Evolutionary conservation across 2,329 filamentous ascomycete genomes (phyloP).

Genomic region (Tricladium varicosporioides): DNA sequence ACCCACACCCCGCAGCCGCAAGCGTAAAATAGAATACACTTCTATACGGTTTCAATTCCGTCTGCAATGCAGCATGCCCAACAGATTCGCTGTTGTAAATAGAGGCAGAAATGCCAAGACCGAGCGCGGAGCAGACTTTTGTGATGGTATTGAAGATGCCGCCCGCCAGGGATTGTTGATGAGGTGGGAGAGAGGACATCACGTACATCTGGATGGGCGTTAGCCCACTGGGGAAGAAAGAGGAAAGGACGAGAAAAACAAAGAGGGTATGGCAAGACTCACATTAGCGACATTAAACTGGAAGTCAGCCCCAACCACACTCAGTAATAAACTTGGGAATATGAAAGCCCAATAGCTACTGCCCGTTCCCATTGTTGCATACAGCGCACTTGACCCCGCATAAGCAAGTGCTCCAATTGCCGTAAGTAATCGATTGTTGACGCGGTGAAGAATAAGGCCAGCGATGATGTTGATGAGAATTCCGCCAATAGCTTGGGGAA

Average conservation of each 20-base stretch:
- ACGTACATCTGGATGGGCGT: constrained; percentile 60
- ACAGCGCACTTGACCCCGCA: constrained; percentile 44
- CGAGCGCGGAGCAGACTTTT: constrained; percentile 49
- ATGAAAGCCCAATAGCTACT: constrained; percentile 64
- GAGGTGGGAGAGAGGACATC: constrained; percentile 59
- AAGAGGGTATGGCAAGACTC: no score
- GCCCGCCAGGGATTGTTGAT: constrained; percentile 60
- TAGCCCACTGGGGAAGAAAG: constrained; percentile 12
- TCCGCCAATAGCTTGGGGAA: constrained; percentile 65
- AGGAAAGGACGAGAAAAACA: background rate
- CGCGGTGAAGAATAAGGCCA: constrained; percentile 58
- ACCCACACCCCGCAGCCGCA: constrained; percentile 40
- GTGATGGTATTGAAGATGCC: constrained; percentile 68
- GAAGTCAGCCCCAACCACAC: constrained; percentile 64
- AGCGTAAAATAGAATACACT: constrained; percentile 51
- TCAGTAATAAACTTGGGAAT: constrained; percentile 58
- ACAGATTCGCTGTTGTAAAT: constrained; percentile 52
- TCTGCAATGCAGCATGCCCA: constrained; percentile 18
- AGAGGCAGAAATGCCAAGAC: constrained; percentile 60
- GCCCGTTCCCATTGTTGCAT: constrained; percentile 53
- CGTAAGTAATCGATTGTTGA: constrained; percentile 65
- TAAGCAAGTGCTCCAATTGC: constrained; percentile 41
- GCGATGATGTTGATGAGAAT: constrained; percentile 62
- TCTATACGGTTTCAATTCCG: constrained; percentile 43
- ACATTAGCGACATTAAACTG: constrained; percentile 69